These are phyloP conservation scores for Phialophora tarda DNA, from an alignment of 2,329 filamentous ascomycete genomes.

Conservation along the genomic window DNA sequence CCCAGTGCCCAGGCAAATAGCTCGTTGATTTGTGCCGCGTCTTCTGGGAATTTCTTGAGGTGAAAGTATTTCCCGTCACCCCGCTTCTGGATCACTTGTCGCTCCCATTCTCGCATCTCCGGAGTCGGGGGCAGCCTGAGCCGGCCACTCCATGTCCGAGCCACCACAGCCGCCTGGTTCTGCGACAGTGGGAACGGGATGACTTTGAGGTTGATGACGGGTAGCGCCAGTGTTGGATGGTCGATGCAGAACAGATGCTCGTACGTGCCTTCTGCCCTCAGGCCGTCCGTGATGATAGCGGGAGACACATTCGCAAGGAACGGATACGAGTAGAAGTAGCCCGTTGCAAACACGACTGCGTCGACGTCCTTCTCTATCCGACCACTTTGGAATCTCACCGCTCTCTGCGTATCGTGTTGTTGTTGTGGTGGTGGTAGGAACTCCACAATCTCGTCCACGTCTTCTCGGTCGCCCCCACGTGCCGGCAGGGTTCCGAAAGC, in stretches of 20 bases:
- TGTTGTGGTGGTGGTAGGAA: slow-evolving; percentile 60
- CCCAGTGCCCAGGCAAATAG: slow-evolving; percentile 51
- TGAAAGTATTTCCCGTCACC: slow-evolving; percentile 55
- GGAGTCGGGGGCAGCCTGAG: slow-evolving; percentile 66
- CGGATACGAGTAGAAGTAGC: slow-evolving; percentile 83
- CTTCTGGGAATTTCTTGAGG: slow-evolving; percentile 56
- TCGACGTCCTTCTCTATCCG: slow-evolving; percentile 71
- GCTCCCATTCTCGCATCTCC: slow-evolving; percentile 64
- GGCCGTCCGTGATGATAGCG: slow-evolving; percentile 68
- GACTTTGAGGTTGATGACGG: slow-evolving; percentile 77
- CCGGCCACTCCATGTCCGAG: slow-evolving; percentile 76
- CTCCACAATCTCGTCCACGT: slow-evolving; percentile 59
- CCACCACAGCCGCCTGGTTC: slow-evolving; percentile 76
- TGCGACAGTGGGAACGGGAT: slow-evolving; percentile 86
- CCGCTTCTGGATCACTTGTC: slow-evolving; percentile 42
- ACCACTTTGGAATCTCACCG: slow-evolving; percentile 71
- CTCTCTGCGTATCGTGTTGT: slow-evolving; percentile 58
- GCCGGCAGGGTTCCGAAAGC: slow-evolving; percentile 37
- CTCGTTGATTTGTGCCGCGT: slow-evolving; percentile 54
- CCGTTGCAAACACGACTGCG: slow-evolving; percentile 82
- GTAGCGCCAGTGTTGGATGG: slow-evolving; percentile 78
- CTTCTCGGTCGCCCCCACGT: slow-evolving; percentile 59
- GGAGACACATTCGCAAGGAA: slow-evolving; percentile 58
- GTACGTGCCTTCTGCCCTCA: slow-evolving; percentile 73
- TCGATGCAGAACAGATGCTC: slow-evolving; percentile 77